phyloP scores from a whole-genome alignment of 2,329 filamentous ascomycete genomes.

The Hypoxylon sp. region DNA sequence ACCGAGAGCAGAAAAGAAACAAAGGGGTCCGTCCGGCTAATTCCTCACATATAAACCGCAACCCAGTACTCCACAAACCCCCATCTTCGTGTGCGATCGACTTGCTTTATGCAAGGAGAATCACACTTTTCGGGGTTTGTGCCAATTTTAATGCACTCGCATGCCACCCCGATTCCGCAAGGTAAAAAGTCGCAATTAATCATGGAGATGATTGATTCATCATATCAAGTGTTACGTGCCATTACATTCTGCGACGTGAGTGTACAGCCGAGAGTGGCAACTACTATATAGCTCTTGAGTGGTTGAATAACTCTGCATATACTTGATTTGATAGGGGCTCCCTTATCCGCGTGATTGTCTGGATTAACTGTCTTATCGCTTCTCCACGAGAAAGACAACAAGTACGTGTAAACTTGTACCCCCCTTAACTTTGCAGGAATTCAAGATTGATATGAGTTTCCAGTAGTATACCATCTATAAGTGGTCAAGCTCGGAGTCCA shows the following conservation, averaged over 20 bases:
- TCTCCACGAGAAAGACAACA: constrained; percentile 5
- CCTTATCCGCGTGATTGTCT: constrained; percentile 6
- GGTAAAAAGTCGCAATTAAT: constrained; percentile 6
- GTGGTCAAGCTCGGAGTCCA: constrained; percentile 9
- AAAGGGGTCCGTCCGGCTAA: constrained; percentile 30
- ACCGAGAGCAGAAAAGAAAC: constrained; percentile 17
- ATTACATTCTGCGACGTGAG: constrained; percentile 17
- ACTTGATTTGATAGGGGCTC: constrained; percentile 13
- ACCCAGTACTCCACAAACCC: constrained; percentile 14
- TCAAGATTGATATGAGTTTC: not conserved
- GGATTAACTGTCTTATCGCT: constrained; percentile 6
- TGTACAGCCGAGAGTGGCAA: constrained; percentile 21
- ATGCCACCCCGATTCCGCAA: constrained; percentile 14
- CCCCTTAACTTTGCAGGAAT: constrained; percentile 27
- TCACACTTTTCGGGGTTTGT: constrained; percentile 43
- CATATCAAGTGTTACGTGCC: constrained; percentile 35
- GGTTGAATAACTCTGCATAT: constrained; percentile 6
- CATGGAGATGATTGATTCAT: constrained; percentile 10
- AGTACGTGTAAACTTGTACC: not conserved
- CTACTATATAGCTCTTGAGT: constrained; percentile 18
- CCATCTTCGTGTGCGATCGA: constrained; percentile 31
- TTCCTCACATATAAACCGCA: constrained; percentile 26
- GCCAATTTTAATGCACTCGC: constrained; percentile 40
- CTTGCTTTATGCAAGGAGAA: constrained; percentile 40
- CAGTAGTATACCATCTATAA: not conserved